These are phyloP conservation scores for Perilla frutescens DNA, from an alignment of 257 asterid genomes.

Conservation along the genomic window DNA sequence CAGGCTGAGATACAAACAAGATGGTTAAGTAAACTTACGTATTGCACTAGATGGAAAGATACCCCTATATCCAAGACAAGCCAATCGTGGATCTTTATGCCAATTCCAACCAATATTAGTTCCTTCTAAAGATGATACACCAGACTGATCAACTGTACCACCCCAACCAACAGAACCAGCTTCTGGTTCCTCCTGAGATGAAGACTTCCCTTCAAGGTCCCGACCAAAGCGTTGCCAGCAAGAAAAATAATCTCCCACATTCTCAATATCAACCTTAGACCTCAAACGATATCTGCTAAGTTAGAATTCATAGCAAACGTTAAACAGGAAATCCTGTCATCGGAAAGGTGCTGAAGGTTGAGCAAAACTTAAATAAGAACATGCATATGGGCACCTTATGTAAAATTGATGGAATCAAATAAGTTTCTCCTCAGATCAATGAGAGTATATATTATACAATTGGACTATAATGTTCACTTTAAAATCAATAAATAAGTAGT, in stretches of 20 bases:
- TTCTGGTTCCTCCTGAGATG: conserved; percentile 62
- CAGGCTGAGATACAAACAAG: too few species aligned
- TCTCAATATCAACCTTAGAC: conserved; percentile 88
- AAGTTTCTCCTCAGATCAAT: conserved; percentile 1
- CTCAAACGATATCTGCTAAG: conserved; percentile 75
- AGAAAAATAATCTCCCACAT: conserved; percentile 58
- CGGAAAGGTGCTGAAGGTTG: conserved; percentile 1
- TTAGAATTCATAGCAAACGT: conserved; percentile 23
- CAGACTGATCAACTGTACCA: conserved; percentile 66
- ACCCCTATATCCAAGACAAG: too few species aligned
- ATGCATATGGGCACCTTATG: not conserved
- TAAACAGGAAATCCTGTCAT: conserved; percentile 14
- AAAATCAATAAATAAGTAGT: not conserved
- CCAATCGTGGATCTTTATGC: conserved; percentile 24
- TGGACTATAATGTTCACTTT: not conserved
- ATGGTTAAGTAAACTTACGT: too few species aligned
- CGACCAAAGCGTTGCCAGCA: conserved; percentile 94
- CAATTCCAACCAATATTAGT: conserved; percentile 73
- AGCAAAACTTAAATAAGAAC: not conserved
- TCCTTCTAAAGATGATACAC: conserved; percentile 65
- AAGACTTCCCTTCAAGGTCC: conserved; percentile 42
- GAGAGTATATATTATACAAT: not conserved
- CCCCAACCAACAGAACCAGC: conserved; percentile 77
- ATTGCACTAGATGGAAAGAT: too few species aligned
- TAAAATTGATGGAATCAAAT: too few species aligned